A percentile compares a stretch with the other conserved stretches of the same genome.
These are phyloP conservation scores for Fraxinus excelsior DNA, from an alignment of 257 asterid genomes.

Conservation along the genomic window DNA sequence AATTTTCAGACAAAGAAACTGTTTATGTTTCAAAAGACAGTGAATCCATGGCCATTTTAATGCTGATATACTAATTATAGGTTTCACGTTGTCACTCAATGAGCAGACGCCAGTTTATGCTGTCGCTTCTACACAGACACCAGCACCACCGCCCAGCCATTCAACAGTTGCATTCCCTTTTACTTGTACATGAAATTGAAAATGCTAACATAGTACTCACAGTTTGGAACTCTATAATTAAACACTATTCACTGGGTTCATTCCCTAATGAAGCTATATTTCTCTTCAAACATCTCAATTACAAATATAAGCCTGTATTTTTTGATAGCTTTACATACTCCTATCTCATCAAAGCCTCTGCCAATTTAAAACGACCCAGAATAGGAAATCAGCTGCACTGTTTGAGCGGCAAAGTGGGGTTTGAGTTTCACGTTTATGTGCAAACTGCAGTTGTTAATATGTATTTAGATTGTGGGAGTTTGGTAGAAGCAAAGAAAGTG, in stretches of 20 bases:
- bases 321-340: constrained; percentile 69
- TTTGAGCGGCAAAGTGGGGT: constrained; percentile 44
- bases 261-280: constrained; percentile 53
- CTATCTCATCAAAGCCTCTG: constrained; percentile 61
- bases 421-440: constrained; percentile 51
- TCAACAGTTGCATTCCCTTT: constrained; percentile 49
- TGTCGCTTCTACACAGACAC: constrained; percentile 36
- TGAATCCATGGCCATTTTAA: no score
- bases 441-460: constrained; percentile 72
- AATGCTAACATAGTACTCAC: constrained; percentile 24
- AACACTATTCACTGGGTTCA: constrained; percentile 57
- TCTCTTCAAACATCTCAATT: constrained; percentile 48
- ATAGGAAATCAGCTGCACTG: constrained; percentile 57
- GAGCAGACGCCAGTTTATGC: constrained; percentile 21
- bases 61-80: no score
- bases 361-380: constrained; percentile 29
- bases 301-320: constrained; percentile 13
- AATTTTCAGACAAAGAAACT: no score
- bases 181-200: constrained; percentile 14
- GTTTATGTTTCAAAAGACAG: no score
- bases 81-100: background rate
- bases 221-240: constrained; percentile 61
- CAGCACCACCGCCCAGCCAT: constrained; percentile 31
- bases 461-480: constrained; percentile 51
- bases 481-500: constrained; percentile 48